Conservation (phyloP, 352 stramenopile genomes). For the Phytophthora chlamydospora region DNA sequence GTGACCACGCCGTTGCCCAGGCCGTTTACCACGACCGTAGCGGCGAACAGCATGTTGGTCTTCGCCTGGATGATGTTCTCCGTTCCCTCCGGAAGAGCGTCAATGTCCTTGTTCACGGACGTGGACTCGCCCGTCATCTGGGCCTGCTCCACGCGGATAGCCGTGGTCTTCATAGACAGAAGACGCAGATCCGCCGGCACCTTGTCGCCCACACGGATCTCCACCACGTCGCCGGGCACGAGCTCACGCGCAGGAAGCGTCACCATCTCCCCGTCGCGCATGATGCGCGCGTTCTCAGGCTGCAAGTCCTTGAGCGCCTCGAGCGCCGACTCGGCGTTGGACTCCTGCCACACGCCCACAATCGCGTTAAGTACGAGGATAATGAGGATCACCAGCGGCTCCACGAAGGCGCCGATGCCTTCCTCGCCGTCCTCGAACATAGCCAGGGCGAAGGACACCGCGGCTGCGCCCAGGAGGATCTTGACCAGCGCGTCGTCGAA, state of each 20-base stretch:
- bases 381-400: slow-evolving; percentile 97
- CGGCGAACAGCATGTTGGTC: slow-evolving; percentile 97
- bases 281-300: slow-evolving; percentile 89
- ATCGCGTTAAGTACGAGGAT: slow-evolving; percentile 97
- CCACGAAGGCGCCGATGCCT: slow-evolving; percentile 93
- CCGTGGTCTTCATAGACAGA: slow-evolving; percentile 94
- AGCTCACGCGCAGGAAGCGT: slow-evolving; percentile 91
- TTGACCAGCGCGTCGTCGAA: slow-evolving; percentile 99
- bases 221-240: slow-evolving; percentile 97
- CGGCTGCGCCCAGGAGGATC: slow-evolving; percentile 97
- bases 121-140: slow-evolving; percentile 97
- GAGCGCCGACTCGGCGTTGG: slow-evolving; percentile 93
- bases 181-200: slow-evolving; percentile 97
- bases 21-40: slow-evolving; percentile 97
- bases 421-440: slow-evolving; percentile 91
- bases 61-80: slow-evolving; percentile 92
- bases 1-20: slow-evolving; percentile 94
- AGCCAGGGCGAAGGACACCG: slow-evolving; percentile 94
- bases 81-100: slow-evolving; percentile 64
- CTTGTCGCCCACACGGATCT: slow-evolving; percentile 97
- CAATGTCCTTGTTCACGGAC: slow-evolving; percentile 93
- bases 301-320: slow-evolving; percentile 97
- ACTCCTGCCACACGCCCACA: slow-evolving; percentile 97
- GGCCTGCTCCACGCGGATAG: slow-evolving; percentile 95
- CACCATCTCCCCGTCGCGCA: slow-evolving; percentile 86